phyloP scores from a whole-genome alignment of 805 yeast species.

The Cyberlindnera xylosilytica region DNA sequence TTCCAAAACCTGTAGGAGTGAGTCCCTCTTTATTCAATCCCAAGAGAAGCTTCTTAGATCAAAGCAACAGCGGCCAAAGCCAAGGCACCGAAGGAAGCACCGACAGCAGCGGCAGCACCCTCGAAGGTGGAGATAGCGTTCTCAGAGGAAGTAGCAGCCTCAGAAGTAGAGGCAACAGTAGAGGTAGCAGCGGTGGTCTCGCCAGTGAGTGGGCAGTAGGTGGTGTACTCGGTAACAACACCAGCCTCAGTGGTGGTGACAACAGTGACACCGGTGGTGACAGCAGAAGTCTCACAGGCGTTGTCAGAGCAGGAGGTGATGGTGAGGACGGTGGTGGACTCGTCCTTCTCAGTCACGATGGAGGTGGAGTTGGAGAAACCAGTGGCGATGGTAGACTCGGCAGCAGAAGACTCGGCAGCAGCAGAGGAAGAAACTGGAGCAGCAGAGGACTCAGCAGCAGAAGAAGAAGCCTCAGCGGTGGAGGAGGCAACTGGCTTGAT shows the following conservation, averaged over 20 bases:
- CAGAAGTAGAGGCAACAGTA: not conserved
- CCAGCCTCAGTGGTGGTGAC: not conserved
- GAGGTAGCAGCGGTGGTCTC: not conserved
- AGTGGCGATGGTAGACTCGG: conserved; percentile 18
- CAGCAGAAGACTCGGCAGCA: conserved; percentile 5
- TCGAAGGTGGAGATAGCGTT: not conserved
- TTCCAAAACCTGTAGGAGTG: too few relatives aligned
- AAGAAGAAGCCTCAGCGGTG: too few relatives aligned
- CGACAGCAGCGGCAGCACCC: not conserved
- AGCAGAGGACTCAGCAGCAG: too few relatives aligned
- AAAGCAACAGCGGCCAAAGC: conserved; percentile 1
- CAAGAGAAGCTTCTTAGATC: conserved; percentile 2
- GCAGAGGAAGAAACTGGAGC: conserved; percentile 17
- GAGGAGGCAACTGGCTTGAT: conserved; percentile 4
- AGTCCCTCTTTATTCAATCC: too few relatives aligned
- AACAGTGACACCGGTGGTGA: conserved; percentile 3
- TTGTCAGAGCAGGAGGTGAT: not conserved
- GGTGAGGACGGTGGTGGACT: not conserved
- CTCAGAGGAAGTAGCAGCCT: not conserved
- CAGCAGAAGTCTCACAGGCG: not conserved
- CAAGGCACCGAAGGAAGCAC: not conserved
- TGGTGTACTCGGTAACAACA: not conserved
- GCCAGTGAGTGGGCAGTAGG: not conserved
- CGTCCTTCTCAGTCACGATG: not conserved
- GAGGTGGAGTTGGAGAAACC: too few relatives aligned